A percentile compares a stretch with the other conserved stretches of the same genome.
These are phyloP conservation scores for Microstegium vimineum DNA, from an alignment of 176 grass and related monocot species.

Conservation along the genomic window DNA sequence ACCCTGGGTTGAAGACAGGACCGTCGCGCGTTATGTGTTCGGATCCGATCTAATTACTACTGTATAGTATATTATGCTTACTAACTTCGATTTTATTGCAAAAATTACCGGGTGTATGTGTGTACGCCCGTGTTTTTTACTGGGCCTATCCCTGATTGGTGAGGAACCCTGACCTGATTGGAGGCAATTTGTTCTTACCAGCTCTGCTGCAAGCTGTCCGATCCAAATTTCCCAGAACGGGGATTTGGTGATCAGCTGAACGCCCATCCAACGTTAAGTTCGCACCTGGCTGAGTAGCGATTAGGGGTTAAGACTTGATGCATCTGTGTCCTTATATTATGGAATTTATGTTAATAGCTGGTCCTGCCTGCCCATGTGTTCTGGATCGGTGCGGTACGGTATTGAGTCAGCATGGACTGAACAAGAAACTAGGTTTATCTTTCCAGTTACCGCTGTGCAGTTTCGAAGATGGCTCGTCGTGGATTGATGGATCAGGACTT, in stretches of 20 bases:
- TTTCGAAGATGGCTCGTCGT: constrained; percentile 59
- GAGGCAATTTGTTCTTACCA: neutral
- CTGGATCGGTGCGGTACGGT: no score
- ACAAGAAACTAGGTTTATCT: neutral
- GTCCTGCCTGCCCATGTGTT: neutral
- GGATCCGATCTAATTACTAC: neutral
- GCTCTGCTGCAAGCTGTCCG: neutral
- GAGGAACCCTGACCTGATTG: neutral
- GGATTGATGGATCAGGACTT: constrained; percentile 91
- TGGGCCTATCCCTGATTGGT: neutral
- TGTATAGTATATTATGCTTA: neutral
- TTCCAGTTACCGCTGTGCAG: neutral
- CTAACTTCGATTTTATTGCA: neutral
- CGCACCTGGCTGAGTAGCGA: neutral
- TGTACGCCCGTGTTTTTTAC: neutral
- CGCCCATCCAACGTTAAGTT: neutral
- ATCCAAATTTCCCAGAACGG: neutral
- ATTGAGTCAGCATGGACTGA: neutral
- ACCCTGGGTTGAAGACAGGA: no score
- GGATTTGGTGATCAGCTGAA: neutral
- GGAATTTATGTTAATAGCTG: neutral
- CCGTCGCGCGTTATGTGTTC: no score
- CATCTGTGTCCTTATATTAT: neutral
- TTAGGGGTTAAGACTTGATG: neutral
- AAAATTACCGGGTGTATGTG: neutral